Percentiles rank a stretch among this genome's conserved stretches.
Conservation (phyloP, 106 monocot genomes). For the Dioscorea dumetorum region DNA sequence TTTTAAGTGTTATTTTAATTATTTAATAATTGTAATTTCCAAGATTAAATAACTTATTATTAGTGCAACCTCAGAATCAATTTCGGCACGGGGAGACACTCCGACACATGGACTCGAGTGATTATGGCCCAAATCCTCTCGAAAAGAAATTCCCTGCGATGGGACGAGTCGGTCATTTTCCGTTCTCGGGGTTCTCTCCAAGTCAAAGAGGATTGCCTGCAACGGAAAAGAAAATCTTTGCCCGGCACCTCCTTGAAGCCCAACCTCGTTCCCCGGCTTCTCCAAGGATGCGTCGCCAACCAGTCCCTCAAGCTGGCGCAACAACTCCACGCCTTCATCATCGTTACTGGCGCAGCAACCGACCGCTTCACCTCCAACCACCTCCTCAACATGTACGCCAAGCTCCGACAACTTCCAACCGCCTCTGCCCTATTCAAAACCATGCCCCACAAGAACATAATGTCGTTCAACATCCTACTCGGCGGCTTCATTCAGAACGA, state of each 20-base stretch:
- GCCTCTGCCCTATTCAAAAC: slow-evolving; percentile 26
- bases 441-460: slow-evolving; percentile 59
- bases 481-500: slow-evolving; percentile 42
- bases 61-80: too few relatives aligned
- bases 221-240: not conserved
- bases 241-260: slow-evolving; percentile 18
- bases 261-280: slow-evolving; percentile 42
- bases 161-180: too few relatives aligned
- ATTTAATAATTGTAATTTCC: too few relatives aligned
- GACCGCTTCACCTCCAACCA: slow-evolving; percentile 77
- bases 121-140: too few relatives aligned
- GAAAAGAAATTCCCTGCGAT: too few relatives aligned
- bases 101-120: too few relatives aligned
- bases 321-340: slow-evolving; percentile 48
- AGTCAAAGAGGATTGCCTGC: too few relatives aligned
- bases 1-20: too few relatives aligned
- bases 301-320: slow-evolving; percentile 17
- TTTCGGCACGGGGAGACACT: too few relatives aligned
- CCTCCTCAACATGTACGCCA: slow-evolving; percentile 59
- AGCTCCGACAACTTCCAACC: slow-evolving; percentile 13
- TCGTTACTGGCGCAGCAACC: slow-evolving; percentile 43
- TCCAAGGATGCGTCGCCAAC: slow-evolving; percentile 22
- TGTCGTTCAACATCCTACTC: slow-evolving; percentile 65
- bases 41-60: too few relatives aligned
- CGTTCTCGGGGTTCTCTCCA: too few relatives aligned